Conservation (phyloP, 306 rosid genomes). For the Trifolium repens region DNA sequence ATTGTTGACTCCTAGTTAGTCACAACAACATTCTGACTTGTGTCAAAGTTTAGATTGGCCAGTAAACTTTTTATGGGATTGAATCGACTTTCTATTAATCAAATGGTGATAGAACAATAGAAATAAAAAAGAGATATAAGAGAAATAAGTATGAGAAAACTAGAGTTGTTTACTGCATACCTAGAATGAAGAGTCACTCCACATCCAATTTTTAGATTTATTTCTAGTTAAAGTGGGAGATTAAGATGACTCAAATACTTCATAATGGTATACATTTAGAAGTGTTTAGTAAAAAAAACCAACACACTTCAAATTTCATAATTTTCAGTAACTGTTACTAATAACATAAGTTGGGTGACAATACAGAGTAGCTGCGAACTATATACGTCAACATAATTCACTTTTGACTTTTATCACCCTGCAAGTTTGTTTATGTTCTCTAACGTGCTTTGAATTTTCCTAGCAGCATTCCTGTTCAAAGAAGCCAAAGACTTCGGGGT, state of each 20-base stretch:
- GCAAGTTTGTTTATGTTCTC: background rate
- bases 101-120: background rate
- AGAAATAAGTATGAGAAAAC: background rate
- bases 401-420: background rate
- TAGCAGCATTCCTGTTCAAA: constrained; percentile 66
- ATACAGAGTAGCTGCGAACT: background rate
- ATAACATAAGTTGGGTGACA: background rate
- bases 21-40: background rate
- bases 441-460: constrained; percentile 17
- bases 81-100: background rate
- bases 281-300: background rate
- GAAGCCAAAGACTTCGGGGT: constrained; percentile 58
- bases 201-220: background rate
- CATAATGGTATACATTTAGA: too few relatives aligned
- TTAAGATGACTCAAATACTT: background rate
- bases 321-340: too few relatives aligned
- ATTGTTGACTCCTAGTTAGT: background rate
- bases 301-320: background rate
- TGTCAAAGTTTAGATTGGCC: background rate
- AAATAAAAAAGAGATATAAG: background rate
- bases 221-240: too few relatives aligned
- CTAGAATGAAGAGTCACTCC: background rate
- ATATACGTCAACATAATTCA: background rate
- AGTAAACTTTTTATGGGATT: background rate
- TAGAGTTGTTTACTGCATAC: background rate